Percentiles rank a stretch among this genome's conserved stretches.
These are phyloP conservation scores for Neopestalotiopsis rosae DNA, from an alignment of 2,329 filamentous ascomycete genomes.

Conservation along the genomic window DNA sequence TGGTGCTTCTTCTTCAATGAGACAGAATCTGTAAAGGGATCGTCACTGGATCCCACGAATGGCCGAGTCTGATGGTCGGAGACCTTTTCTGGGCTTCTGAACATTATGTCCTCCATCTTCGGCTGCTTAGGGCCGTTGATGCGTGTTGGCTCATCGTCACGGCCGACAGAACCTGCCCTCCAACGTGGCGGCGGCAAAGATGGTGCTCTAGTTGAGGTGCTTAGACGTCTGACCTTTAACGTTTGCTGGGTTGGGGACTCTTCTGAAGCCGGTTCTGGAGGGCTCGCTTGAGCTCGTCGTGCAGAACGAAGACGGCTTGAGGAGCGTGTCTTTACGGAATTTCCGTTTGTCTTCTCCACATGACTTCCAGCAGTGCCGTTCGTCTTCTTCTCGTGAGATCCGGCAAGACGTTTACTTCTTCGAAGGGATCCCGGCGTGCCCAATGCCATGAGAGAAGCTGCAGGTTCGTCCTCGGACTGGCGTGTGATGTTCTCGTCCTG, in stretches of 20 bases:
- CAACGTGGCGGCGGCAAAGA: background rate
- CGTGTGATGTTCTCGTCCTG: too few relatives aligned
- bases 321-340: too few relatives aligned
- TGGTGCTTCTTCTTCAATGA: background rate
- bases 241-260: slow-evolving; percentile 9
- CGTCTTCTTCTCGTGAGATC: too few relatives aligned
- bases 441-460: too few relatives aligned
- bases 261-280: background rate
- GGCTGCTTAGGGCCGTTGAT: background rate
- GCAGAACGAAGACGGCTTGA: background rate
- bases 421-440: too few relatives aligned
- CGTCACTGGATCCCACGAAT: background rate
- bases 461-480: too few relatives aligned
- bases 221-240: slow-evolving; percentile 2
- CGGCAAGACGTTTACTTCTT: too few relatives aligned
- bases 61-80: background rate
- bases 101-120: background rate
- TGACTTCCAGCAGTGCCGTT: too few relatives aligned
- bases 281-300: background rate
- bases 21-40: background rate
- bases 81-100: background rate
- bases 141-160: background rate
- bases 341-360: too few relatives aligned
- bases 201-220: background rate
- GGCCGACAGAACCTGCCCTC: background rate